phyloP scores from a whole-genome alignment of 176 grass and related monocot species.

The bread wheat (Triticum aestivum) region DNA sequence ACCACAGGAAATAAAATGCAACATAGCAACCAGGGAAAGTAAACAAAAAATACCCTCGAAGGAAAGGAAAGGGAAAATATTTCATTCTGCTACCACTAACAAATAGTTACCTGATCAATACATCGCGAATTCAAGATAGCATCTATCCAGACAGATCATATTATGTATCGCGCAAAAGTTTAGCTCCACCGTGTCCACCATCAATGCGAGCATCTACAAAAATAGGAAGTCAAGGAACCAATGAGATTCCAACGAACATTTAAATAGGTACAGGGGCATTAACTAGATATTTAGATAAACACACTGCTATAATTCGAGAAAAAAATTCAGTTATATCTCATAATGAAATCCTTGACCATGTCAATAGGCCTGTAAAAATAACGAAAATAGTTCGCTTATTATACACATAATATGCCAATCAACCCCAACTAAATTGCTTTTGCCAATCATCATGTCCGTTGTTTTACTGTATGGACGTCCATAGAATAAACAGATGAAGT shows the following conservation, averaged over 20 bases:
- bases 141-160: background rate
- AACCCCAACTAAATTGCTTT: too few species aligned
- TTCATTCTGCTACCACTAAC: background rate
- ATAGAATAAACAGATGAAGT: background rate
- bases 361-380: background rate
- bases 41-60: background rate
- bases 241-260: too few species aligned
- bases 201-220: background rate
- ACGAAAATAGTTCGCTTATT: background rate
- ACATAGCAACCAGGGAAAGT: background rate
- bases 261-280: too few species aligned
- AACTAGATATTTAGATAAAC: too few species aligned
- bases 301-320: too few species aligned
- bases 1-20: background rate
- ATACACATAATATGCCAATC: too few species aligned
- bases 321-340: too few species aligned
- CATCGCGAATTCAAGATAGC: background rate
- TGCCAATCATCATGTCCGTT: too few species aligned
- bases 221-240: too few species aligned
- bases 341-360: background rate
- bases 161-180: background rate
- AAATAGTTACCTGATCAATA: background rate
- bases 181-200: background rate
- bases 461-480: background rate
- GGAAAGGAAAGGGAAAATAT: background rate